Conservation (phyloP, 1,284 basidiomycete genomes). For the Leccinum insolens region DNA sequence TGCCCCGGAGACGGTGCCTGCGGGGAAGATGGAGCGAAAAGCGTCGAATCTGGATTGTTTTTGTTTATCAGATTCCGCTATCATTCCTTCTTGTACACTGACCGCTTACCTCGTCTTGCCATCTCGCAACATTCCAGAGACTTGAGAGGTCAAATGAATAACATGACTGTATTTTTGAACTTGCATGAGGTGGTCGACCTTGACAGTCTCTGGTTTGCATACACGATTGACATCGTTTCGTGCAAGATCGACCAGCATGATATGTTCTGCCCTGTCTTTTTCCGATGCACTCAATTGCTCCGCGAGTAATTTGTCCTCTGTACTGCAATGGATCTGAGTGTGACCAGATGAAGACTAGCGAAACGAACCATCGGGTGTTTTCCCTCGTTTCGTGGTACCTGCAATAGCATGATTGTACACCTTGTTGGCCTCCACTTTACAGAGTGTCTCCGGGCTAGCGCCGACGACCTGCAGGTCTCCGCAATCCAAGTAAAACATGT, state of each 20-base stretch:
- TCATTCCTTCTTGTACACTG: conserved; percentile 1
- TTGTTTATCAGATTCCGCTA: not conserved
- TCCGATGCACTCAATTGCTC: conserved; percentile 79
- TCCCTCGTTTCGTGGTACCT: conserved; percentile 90
- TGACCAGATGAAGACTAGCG: conserved; percentile 4
- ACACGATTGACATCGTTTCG: conserved; percentile 99
- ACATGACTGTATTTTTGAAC: conserved; percentile 98
- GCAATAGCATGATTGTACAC: conserved; percentile 99
- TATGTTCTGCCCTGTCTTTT: conserved; percentile 98
- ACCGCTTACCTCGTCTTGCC: conserved; percentile 74
- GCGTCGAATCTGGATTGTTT: conserved; percentile 82
- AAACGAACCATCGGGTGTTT: conserved; percentile 75
- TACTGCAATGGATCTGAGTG: conserved; percentile 10
- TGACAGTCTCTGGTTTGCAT: conserved; percentile 93
- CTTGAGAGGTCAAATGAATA: conserved; percentile 96
- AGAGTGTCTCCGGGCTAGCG: conserved; percentile 96
- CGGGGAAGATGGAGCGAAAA: conserved; percentile 98
- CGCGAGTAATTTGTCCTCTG: conserved; percentile 88
- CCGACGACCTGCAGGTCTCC: conserved; percentile 94
- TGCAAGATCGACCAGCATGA: conserved; percentile 98
- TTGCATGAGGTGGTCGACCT: conserved; percentile 94
- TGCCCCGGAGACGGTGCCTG: conserved; percentile 98
- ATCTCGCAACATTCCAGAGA: conserved; percentile 85
- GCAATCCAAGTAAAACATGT: conserved; percentile 99
- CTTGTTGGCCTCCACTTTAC: conserved; percentile 91